phyloP scores from a whole-genome alignment of 2,329 filamentous ascomycete genomes.

The Aspergillus transmontanensis region DNA sequence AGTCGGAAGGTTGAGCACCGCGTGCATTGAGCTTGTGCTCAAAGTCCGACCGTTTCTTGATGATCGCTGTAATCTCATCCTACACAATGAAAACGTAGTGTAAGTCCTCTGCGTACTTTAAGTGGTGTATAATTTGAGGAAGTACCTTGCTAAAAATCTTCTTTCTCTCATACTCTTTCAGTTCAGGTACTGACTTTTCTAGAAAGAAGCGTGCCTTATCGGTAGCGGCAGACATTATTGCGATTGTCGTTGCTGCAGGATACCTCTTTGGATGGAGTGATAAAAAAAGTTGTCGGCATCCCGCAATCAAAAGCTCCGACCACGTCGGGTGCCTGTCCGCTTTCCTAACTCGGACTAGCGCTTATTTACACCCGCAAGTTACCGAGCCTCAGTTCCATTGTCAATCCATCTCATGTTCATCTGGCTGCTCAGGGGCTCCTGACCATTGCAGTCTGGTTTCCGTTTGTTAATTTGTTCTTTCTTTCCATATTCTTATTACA shows the following conservation, averaged over 20 bases:
- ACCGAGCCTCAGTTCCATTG: constrained; percentile 20
- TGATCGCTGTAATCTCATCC: constrained; percentile 88
- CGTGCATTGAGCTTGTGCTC: constrained; percentile 88
- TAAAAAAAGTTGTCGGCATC: constrained; percentile 37
- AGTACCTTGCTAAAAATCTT: constrained; percentile 80
- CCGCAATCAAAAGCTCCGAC: constrained; percentile 29
- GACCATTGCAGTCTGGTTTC: constrained; percentile 19
- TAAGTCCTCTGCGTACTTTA: constrained; percentile 8
- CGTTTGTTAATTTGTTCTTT: constrained; percentile 21
- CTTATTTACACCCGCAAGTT: constrained; percentile 15
- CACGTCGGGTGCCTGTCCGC: constrained; percentile 18
- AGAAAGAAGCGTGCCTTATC: constrained; percentile 96
- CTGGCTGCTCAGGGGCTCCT: constrained; percentile 33
- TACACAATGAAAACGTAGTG: constrained; percentile 38
- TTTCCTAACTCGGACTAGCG: constrained; percentile 23
- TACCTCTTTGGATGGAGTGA: constrained; percentile 21
- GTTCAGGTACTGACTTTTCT: constrained; percentile 86
- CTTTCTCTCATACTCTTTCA: constrained; percentile 90
- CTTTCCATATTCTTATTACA: constrained; percentile 30
- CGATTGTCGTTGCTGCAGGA: constrained; percentile 1
- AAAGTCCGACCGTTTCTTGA: constrained; percentile 87
- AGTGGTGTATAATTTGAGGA: background rate
- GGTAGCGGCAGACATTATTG: constrained; percentile 74
- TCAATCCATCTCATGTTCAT: constrained; percentile 27
- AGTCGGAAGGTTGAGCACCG: constrained; percentile 75